Evolutionary conservation across 2,329 filamentous ascomycete species (phyloP).

Genomic region (Cercospora beticola): DNA sequence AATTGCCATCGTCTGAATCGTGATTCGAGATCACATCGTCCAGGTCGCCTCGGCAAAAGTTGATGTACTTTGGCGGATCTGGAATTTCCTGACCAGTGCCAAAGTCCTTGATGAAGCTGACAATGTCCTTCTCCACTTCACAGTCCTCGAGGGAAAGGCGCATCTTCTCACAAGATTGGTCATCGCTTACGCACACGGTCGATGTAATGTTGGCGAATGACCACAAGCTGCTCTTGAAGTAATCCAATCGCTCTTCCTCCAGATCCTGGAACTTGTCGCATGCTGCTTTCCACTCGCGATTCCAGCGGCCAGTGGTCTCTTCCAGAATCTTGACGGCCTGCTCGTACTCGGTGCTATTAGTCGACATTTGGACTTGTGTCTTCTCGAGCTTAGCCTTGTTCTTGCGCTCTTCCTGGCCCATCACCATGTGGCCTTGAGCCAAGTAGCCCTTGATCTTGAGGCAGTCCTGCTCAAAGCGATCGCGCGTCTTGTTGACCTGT

Average conservation of each 20-base stretch:
- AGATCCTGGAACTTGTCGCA: constrained; percentile 99
- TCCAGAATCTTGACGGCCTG: constrained; percentile 88
- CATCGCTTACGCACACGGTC: constrained; percentile 96
- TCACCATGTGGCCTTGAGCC: constrained; percentile 98
- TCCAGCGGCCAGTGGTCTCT: constrained; percentile 94
- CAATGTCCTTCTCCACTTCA: constrained; percentile 95
- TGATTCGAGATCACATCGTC: constrained; percentile 75
- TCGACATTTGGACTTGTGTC: constrained; percentile 91
- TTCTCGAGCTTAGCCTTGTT: constrained; percentile 99
- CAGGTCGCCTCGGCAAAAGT: constrained; percentile 88
- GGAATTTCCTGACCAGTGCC: constrained; percentile 97
- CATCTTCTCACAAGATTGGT: constrained; percentile 92
- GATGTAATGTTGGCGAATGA: constrained; percentile 96
- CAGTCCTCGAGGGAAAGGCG: constrained; percentile 89
- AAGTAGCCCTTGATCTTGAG: constrained; percentile 98
- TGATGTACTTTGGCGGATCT: constrained; percentile 96
- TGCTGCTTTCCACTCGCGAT: constrained; percentile 95
- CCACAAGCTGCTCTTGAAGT: constrained; percentile 97
- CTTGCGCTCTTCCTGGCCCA: constrained; percentile 98
- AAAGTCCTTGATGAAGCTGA: constrained; percentile 78
- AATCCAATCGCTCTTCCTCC: constrained; percentile 94
- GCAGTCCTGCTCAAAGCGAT: constrained; percentile 96
- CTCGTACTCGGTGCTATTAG: constrained; percentile 91
- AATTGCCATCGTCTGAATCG: constrained; percentile 79
- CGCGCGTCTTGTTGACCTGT: constrained; percentile 88